Evolutionary conservation across 1,284 basidiomycete species (phyloP).

Genomic region (Tilletia indica): DNA sequence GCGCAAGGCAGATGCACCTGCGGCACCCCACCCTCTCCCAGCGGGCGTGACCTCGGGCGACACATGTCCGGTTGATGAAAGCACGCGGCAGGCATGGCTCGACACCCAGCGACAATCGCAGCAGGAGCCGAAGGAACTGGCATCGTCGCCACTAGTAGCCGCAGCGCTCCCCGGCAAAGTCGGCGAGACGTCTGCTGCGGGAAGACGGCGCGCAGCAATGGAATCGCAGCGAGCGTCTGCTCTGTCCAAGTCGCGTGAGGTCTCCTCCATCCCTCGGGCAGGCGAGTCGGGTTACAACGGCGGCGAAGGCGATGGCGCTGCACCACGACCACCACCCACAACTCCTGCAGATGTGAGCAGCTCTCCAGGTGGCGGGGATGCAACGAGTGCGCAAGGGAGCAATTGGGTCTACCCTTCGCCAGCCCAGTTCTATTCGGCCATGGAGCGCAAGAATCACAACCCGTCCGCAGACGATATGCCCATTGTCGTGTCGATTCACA

Average conservation of each 20-base stretch:
- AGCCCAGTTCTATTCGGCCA: constrained; percentile 91
- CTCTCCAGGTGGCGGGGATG: not conserved
- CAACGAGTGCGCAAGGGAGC: constrained; percentile 30
- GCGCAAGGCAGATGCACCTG: not conserved
- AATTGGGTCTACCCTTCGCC: constrained; percentile 99
- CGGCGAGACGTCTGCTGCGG: not conserved
- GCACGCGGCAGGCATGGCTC: constrained; percentile 56
- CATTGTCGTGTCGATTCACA: constrained; percentile 96
- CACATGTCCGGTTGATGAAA: constrained; percentile 71
- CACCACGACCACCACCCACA: not conserved
- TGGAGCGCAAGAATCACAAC: constrained; percentile 77
- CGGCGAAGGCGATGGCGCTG: constrained; percentile 21
- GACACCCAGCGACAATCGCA: constrained; percentile 51
- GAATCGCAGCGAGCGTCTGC: constrained; percentile 23
- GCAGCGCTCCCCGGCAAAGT: not conserved
- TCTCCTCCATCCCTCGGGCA: constrained; percentile 80
- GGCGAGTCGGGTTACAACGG: constrained; percentile 23
- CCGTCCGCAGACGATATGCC: constrained; percentile 78
- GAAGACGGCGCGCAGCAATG: constrained; percentile 2
- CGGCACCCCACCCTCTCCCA: constrained; percentile 14
- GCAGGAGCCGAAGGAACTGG: constrained; percentile 27
- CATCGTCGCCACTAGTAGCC: constrained; percentile 14
- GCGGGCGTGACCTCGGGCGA: constrained; percentile 48
- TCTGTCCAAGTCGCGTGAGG: constrained; percentile 68
- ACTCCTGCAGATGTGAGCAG: not conserved